Evolutionary conservation across 2,329 filamentous ascomycete genomes (phyloP).

Genomic region (Pseudogymnoascus sp.): DNA sequence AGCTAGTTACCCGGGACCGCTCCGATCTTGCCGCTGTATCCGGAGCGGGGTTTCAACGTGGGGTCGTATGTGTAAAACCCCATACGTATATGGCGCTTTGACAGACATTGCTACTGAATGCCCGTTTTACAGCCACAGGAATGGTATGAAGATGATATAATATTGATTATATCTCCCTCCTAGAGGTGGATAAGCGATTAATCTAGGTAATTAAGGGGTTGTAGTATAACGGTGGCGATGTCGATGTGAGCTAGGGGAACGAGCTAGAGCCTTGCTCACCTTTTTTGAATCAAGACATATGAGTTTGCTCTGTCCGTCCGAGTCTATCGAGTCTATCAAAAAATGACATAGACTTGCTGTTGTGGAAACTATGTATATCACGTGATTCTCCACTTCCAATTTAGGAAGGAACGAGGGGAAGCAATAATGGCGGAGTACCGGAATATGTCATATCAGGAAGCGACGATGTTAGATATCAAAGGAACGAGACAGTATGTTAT

Average conservation of each 20-base stretch:
- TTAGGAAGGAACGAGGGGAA: not conserved
- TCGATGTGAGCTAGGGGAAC: not conserved
- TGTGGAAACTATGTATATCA: not conserved
- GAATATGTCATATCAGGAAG: not conserved
- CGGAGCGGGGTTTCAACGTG: not conserved
- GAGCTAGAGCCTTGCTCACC: not conserved
- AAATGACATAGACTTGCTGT: not conserved
- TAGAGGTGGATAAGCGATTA: not conserved
- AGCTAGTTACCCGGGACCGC: not conserved
- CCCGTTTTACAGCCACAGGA: no score
- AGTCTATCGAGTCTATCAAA: not conserved
- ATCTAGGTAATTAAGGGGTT: not conserved
- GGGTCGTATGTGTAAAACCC: not conserved
- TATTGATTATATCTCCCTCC: not conserved
- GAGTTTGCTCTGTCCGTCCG: not conserved
- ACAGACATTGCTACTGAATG: not conserved
- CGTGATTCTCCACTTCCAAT: not conserved
- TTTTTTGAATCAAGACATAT: not conserved
- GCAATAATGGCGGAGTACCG: not conserved
- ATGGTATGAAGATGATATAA: not conserved
- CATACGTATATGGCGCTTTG: not conserved
- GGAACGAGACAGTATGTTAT: not conserved
- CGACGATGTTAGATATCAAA: not conserved
- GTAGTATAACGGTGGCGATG: not conserved
- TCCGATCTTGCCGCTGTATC: slow-evolving; percentile 3